Evolutionary conservation across 2,329 filamentous ascomycete species (phyloP).

Genomic region (Hypoxylon sp.): DNA sequence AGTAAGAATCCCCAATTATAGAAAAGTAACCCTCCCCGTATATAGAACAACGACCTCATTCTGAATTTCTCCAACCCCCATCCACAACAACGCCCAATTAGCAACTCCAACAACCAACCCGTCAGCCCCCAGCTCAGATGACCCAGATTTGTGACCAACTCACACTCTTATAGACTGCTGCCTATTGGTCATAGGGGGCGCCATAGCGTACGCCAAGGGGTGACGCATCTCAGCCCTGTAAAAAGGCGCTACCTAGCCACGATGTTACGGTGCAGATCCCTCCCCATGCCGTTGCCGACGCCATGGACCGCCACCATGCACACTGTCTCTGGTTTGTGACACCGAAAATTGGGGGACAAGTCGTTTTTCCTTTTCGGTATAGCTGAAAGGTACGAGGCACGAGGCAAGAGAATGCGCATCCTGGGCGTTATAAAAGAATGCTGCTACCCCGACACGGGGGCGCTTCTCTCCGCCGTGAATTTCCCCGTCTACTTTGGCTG

Average conservation of each 20-base stretch:
- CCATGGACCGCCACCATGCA: constrained; percentile 20
- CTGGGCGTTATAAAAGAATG: constrained; percentile 33
- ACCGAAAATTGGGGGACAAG: constrained; percentile 16
- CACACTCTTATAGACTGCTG: constrained; percentile 13
- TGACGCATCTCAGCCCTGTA: constrained; percentile 41
- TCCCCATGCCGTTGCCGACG: constrained; percentile 30
- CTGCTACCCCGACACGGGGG: constrained; percentile 25
- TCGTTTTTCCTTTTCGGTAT: constrained; percentile 14
- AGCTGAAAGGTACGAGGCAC: constrained; percentile 24
- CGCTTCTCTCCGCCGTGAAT: constrained; percentile 27
- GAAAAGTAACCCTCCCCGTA: constrained; percentile 1
- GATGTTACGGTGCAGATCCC: constrained; percentile 36
- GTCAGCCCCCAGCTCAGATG: constrained; percentile 35
- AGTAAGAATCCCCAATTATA: constrained; percentile 18
- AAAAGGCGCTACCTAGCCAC: constrained; percentile 29
- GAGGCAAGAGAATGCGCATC: constrained; percentile 35
- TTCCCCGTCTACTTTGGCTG: constrained; percentile 33
- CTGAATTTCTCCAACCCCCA: constrained; percentile 12
- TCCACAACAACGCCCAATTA: constrained; percentile 29
- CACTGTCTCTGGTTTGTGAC: constrained; percentile 19
- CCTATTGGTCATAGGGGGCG: constrained; percentile 33
- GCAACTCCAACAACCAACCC: constrained; percentile 11
- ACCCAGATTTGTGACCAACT: constrained; percentile 38
- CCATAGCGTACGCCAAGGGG: constrained; percentile 20
- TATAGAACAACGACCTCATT: constrained; percentile 8